Evolutionary conservation across 768 basidiomycete species (phyloP), one percentile per base, ranked within the genome.

Genomic region (Boletus subcaerulescens): DNA sequence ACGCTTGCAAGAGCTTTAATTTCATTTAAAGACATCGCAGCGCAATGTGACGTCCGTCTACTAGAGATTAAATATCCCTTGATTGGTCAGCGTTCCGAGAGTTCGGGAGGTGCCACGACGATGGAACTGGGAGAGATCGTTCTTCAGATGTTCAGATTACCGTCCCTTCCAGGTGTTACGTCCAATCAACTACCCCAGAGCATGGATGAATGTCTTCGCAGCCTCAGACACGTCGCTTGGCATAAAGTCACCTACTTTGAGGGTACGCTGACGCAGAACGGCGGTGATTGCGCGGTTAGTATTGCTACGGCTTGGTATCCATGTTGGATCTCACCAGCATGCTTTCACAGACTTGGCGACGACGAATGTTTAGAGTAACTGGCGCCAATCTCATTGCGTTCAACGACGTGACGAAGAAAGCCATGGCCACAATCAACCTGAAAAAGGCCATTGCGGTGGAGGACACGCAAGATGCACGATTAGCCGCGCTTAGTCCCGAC

Each of bases 211-310:
- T 95, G 92, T 63, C 80, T 87, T 62, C 83, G 91, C 14, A 95
- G 96, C 1, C 75, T 98, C 59, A 77, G 91, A 55, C 89, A 95
- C 63, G 86, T 93, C 52, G 87, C 88, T 36, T 97, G 93, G 94
- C 93, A 96, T 65, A 94, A 95, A 74, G 82, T 88, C 60, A 91
- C 93, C 20, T 95, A 96, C 72, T 92, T 91, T 72, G 90, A 97
- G 71, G 93, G 96, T 26, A 86, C 85, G 0, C 71, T 98, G 60
- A 98, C 96, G 14, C 96, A 98, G 75, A 83, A 80, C 58, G 96
- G 96, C 15, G 96, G 95, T 11, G 96, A 96, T 67, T 97, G 94
- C 68, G 79, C 75, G 57, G 95, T 97, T 72, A 67, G 91, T 76
- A 31, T 18, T 5, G 14, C 24, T 26, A 24, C 20, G 4, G 12